Conservation (phyloP, 371 early-diverging fungal genomes). For the Rhizopus stolonifer region DNA sequence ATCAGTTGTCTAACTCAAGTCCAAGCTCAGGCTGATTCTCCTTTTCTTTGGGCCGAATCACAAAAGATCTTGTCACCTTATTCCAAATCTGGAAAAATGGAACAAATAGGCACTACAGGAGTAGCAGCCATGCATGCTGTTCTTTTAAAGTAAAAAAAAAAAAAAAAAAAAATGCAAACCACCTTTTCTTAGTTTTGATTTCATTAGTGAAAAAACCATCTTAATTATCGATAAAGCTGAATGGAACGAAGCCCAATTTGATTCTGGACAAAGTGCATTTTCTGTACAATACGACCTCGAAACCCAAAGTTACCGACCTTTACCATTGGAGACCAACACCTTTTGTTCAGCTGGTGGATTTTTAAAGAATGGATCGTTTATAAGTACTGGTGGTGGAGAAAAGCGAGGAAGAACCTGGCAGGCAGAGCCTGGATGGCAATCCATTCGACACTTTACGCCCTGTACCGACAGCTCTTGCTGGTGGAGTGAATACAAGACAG, state of each 20-base stretch:
- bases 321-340: slow-evolving; percentile 57
- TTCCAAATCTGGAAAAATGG: slow-evolving; percentile 44
- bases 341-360: slow-evolving; percentile 67
- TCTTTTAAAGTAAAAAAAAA: slow-evolving; percentile 34
- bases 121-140: slow-evolving; percentile 50
- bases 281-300: slow-evolving; percentile 54
- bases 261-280: slow-evolving; percentile 51
- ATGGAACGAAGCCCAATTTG: slow-evolving; percentile 49
- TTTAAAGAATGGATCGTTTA: slow-evolving; percentile 56
- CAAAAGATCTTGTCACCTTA: slow-evolving; percentile 40
- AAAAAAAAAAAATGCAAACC: background rate
- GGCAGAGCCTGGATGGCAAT: slow-evolving; percentile 53
- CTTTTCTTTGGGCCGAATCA: slow-evolving; percentile 36
- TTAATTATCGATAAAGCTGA: slow-evolving; percentile 52
- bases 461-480: slow-evolving; percentile 46
- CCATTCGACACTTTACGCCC: slow-evolving; percentile 51
- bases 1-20: background rate
- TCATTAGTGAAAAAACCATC: slow-evolving; percentile 39
- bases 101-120: slow-evolving; percentile 43
- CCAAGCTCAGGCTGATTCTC: slow-evolving; percentile 16
- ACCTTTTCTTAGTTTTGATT: background rate
- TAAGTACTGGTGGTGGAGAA: slow-evolving; percentile 62
- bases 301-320: slow-evolving; percentile 42
- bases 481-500: slow-evolving; percentile 41
- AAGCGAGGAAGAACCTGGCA: slow-evolving; percentile 37